These are phyloP conservation scores for Podila epigama DNA, from an alignment of 192 early-diverging fungal genomes.

Conservation along the genomic window DNA sequence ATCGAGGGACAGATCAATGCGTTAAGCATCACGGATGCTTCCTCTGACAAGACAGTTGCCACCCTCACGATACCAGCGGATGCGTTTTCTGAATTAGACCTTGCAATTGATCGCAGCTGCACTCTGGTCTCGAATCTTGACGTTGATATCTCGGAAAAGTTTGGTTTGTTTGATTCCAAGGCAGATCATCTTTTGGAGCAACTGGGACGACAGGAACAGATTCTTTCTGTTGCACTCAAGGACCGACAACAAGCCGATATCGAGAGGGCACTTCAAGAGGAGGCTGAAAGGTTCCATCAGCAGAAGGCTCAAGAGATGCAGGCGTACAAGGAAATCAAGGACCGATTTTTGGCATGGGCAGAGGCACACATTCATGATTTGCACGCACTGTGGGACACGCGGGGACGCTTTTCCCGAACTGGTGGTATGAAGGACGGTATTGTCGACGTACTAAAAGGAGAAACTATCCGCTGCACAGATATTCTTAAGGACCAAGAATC, in stretches of 20 bases:
- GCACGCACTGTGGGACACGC: constrained; percentile 16
- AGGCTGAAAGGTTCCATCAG: constrained; percentile 19
- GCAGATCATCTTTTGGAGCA: constrained; percentile 3
- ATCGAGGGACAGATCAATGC: background rate
- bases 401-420: constrained; percentile 15
- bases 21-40: background rate
- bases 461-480: constrained; percentile 4
- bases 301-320: constrained; percentile 15
- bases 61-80: background rate
- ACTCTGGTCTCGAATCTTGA: constrained; percentile 14
- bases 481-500: constrained; percentile 8
- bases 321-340: constrained; percentile 22
- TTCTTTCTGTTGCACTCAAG: constrained; percentile 12
- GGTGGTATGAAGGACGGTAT: background rate
- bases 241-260: constrained; percentile 26
- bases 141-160: constrained; percentile 8
- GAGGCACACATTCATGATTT: constrained; percentile 9
- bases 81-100: constrained; percentile 4
- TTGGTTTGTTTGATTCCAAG: constrained; percentile 22
- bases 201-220: constrained; percentile 8
- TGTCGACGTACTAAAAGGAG: constrained; percentile 4
- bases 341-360: constrained; percentile 32
- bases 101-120: constrained; percentile 2
- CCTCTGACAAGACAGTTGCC: background rate
- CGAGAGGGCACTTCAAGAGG: constrained; percentile 17